Conservation (phyloP, 2,329 filamentous ascomycete species). For the Hawksworthiomyces lignivorus region DNA sequence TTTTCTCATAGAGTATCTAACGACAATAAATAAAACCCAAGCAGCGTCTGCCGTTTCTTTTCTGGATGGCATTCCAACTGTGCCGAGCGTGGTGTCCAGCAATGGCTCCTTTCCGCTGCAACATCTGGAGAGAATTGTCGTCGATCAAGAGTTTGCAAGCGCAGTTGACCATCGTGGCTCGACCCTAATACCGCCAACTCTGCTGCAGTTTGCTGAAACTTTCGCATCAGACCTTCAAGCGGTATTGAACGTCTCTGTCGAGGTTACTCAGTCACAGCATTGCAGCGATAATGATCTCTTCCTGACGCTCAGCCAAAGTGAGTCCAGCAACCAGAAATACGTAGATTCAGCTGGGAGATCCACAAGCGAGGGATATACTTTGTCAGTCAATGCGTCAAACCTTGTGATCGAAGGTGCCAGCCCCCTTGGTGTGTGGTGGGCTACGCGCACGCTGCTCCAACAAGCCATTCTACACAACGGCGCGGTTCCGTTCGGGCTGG, state of each 20-base stretch:
- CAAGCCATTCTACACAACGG: conserved; percentile 21
- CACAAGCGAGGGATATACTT: conserved; percentile 42
- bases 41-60: background rate
- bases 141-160: conserved; percentile 34
- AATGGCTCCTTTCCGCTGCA: conserved; percentile 21
- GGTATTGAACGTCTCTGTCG: background rate
- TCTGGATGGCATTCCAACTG: conserved; percentile 10
- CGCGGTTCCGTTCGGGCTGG: conserved; percentile 32
- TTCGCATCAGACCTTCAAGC: conserved; percentile 31
- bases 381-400: conserved; percentile 31
- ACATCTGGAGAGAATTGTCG: conserved; percentile 28
- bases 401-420: conserved; percentile 44
- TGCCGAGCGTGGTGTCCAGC: background rate
- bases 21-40: no score
- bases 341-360: conserved; percentile 35
- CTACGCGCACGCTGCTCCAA: conserved; percentile 47
- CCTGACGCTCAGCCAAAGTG: conserved; percentile 36
- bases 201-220: conserved; percentile 37
- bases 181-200: conserved; percentile 44
- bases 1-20: no score
- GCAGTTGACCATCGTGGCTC: conserved; percentile 35
- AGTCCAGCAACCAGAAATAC: no score
- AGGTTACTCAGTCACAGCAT: conserved; percentile 19
- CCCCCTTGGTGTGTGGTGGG: conserved; percentile 51
- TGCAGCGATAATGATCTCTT: conserved; percentile 29